These are phyloP conservation scores for Paramecium caudatum DNA, from an alignment of 73 alveolate genomes.

Conservation along the genomic window DNA sequence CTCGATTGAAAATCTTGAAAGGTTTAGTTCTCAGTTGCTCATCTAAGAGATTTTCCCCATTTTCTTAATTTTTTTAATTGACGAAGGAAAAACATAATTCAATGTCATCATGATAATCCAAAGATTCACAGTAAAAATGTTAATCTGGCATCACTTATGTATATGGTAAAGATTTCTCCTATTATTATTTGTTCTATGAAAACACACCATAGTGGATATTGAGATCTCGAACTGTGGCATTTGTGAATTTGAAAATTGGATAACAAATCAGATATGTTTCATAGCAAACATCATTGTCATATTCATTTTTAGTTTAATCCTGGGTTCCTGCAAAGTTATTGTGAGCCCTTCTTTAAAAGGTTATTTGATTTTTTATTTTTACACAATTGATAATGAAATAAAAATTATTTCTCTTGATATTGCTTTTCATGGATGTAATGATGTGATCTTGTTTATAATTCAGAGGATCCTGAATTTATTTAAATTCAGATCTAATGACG, in stretches of 20 bases:
- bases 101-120: slow-evolving; percentile 55
- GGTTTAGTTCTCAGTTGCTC: slow-evolving; percentile 22
- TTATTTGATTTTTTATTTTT: slow-evolving; percentile 49
- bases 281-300: slow-evolving; percentile 62
- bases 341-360: slow-evolving; percentile 15
- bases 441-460: slow-evolving; percentile 22
- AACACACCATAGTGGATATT: slow-evolving; percentile 61
- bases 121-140: slow-evolving; percentile 6
- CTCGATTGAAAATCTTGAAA: slow-evolving; percentile 17
- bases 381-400: slow-evolving; percentile 37
- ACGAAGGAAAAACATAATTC: slow-evolving; percentile 5
- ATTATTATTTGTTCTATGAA: slow-evolving; percentile 8
- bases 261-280: slow-evolving; percentile 68
- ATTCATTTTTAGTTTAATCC: slow-evolving; percentile 51
- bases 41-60: not conserved
- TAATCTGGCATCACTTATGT: not conserved
- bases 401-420: slow-evolving; percentile 26
- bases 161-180: not conserved
- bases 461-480: slow-evolving; percentile 57
- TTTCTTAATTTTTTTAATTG: not conserved
- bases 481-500: slow-evolving; percentile 34
- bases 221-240: slow-evolving; percentile 69
- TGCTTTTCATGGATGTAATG: slow-evolving; percentile 28
- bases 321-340: slow-evolving; percentile 41
- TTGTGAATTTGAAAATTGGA: slow-evolving; percentile 73